Conservation (phyloP, 148 eudicot genomes). For the Heliosperma pusillum region DNA sequence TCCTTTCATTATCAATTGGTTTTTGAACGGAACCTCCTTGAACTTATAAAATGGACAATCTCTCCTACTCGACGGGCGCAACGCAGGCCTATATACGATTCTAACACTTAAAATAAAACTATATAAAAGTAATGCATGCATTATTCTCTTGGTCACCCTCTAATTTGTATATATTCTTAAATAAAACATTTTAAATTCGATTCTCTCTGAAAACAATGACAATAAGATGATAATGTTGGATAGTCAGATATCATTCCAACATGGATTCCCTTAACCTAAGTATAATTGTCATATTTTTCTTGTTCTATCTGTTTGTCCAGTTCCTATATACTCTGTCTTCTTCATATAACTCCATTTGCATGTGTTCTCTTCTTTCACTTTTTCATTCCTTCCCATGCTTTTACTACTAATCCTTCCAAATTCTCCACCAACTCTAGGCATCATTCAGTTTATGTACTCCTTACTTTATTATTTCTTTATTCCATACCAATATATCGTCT, state of each 20-base stretch:
- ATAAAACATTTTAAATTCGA: not conserved
- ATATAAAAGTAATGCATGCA: too few relatives aligned
- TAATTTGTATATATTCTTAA: not conserved
- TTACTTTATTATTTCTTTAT: conserved; percentile 27
- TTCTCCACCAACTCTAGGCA: conserved; percentile 56
- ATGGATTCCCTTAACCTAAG: conserved; percentile 61
- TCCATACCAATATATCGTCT: conserved; percentile 4
- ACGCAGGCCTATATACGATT: too few relatives aligned
- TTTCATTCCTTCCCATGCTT: conserved; percentile 26
- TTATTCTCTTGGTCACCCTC: too few relatives aligned
- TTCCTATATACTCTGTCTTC: conserved; percentile 8
- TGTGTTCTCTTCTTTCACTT: conserved; percentile 45
- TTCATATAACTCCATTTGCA: conserved; percentile 40
- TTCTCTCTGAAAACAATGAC: not conserved
- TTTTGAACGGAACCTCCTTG: too few relatives aligned
- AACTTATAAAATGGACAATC: too few relatives aligned
- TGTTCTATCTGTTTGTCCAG: not conserved
- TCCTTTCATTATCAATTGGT: too few relatives aligned
- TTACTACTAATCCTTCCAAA: conserved; percentile 57
- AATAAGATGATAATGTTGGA: conserved; percentile 16
- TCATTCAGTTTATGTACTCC: conserved; percentile 34
- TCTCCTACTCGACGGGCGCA: too few relatives aligned
- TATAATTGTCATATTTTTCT: conserved; percentile 27
- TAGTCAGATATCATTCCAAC: conserved; percentile 52
- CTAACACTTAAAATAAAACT: too few relatives aligned